Percentiles rank a stretch among this genome's conserved stretches.
Evolutionary conservation across 1,139 yeast species (phyloP).

Genomic region (Arxiozyma bovina): DNA sequence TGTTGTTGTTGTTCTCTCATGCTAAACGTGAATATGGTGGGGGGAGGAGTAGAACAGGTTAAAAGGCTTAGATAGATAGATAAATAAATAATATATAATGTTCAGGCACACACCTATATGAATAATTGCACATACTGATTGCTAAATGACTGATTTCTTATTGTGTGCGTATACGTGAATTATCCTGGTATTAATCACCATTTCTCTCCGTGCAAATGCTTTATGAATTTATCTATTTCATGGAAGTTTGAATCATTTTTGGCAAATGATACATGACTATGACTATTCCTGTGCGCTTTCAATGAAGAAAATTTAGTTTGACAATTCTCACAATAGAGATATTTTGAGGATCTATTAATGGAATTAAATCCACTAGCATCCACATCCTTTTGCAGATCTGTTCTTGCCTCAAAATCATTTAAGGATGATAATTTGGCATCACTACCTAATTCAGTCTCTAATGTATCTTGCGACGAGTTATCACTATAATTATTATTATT

Average conservation of each 20-base stretch:
- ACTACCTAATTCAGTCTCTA: conserved; percentile 4
- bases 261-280: conserved; percentile 1
- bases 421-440: conserved; percentile 4
- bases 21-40: too few species aligned
- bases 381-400: not conserved
- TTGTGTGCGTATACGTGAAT: too few species aligned
- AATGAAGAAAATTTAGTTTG: not conserved
- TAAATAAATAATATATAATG: too few species aligned
- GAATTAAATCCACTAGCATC: conserved; percentile 2
- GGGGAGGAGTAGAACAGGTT: too few species aligned
- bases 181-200: too few species aligned
- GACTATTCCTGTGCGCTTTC: conserved; percentile 1
- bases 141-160: too few species aligned
- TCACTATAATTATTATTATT: not conserved
- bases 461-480: conserved; percentile 1
- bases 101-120: too few species aligned
- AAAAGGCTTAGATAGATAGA: too few species aligned
- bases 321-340: conserved; percentile 7
- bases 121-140: too few species aligned
- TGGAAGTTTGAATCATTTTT: conserved; percentile 2
- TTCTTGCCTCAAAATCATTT: conserved; percentile 2
- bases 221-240: conserved; percentile 3
- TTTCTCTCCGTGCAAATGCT: not conserved
- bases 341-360: not conserved
- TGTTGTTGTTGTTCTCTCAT: too few species aligned